These are phyloP conservation scores for Tympanopsis confertula DNA, from an alignment of 2,329 filamentous ascomycete species.

Conservation along the genomic window DNA sequence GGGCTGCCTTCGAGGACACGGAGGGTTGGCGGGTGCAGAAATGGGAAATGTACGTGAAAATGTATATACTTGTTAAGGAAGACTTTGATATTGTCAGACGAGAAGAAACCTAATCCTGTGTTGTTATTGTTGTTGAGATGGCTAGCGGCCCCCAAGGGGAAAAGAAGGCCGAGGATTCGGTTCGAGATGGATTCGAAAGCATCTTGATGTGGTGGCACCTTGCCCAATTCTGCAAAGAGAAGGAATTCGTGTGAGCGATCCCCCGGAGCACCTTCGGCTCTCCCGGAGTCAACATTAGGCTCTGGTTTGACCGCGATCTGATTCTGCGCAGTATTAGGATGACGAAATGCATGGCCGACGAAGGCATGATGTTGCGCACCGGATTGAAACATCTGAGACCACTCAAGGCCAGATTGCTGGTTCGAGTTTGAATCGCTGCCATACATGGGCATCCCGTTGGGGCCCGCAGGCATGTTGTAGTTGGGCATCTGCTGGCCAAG, in stretches of 20 bases:
- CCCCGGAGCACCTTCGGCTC: constrained; percentile 30
- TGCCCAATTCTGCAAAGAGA: constrained; percentile 37
- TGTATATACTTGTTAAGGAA: constrained; percentile 63
- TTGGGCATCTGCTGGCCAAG: constrained; percentile 51
- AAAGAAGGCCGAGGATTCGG: constrained; percentile 44
- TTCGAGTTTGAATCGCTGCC: constrained; percentile 42
- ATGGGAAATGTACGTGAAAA: constrained; percentile 63
- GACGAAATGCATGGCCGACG: constrained; percentile 47
- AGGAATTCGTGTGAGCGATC: constrained; percentile 27
- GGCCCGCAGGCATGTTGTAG: constrained; percentile 50
- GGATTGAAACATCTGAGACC: constrained; percentile 69
- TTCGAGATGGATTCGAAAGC: constrained; percentile 40
- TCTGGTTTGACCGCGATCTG: constrained; percentile 61
- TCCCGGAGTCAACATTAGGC: constrained; percentile 41
- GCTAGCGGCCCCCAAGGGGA: constrained; percentile 42
- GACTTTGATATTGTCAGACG: constrained; percentile 56
- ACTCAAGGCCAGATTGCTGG: constrained; percentile 57
- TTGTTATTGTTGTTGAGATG: constrained; percentile 39
- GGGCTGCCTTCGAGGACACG: constrained; percentile 53
- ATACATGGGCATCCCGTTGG: constrained; percentile 56
- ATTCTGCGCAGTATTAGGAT: constrained; percentile 53
- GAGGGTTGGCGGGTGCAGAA: constrained; percentile 63
- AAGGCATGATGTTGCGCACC: constrained; percentile 47
- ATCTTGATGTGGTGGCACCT: constrained; percentile 32
- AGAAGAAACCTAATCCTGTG: constrained; percentile 40